Evolutionary conservation across 2,329 filamentous ascomycete genomes (phyloP).

Genomic region (Xylariales sp.): DNA sequence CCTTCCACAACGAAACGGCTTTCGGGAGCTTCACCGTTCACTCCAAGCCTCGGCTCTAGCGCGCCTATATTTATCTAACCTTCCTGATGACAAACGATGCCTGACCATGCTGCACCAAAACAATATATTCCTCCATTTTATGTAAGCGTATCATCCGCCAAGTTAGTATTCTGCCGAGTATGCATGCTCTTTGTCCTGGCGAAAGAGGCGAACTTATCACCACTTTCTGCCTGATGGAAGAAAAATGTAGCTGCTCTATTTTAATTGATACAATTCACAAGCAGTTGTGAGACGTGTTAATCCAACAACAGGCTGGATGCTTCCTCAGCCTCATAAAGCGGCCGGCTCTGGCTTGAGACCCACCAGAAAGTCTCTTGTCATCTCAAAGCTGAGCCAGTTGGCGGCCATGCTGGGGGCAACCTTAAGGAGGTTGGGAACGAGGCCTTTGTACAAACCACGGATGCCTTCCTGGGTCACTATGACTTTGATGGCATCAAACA

Average conservation of each 20-base stretch:
- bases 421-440: constrained; percentile 91
- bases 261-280: constrained; percentile 3
- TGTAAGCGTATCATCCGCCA: too few species aligned
- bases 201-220: background rate
- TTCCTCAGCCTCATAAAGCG: constrained; percentile 1
- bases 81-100: constrained; percentile 1
- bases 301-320: background rate
- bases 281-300: background rate
- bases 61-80: constrained; percentile 4
- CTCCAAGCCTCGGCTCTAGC: too few species aligned
- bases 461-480: constrained; percentile 83
- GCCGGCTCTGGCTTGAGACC: constrained; percentile 44
- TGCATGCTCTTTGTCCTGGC: too few species aligned
- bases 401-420: constrained; percentile 98
- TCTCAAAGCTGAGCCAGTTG: constrained; percentile 95
- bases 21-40: too few species aligned
- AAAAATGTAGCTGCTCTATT: constrained; percentile 6
- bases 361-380: constrained; percentile 83
- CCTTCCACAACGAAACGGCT: too few species aligned
- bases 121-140: background rate
- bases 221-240: constrained; percentile 1
- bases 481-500: constrained; percentile 75
- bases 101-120: background rate
- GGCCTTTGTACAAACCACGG: constrained; percentile 88
- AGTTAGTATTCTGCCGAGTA: too few species aligned